phyloP scores from a whole-genome alignment of 768 basidiomycete species.

The Termitomyces heimii region DNA sequence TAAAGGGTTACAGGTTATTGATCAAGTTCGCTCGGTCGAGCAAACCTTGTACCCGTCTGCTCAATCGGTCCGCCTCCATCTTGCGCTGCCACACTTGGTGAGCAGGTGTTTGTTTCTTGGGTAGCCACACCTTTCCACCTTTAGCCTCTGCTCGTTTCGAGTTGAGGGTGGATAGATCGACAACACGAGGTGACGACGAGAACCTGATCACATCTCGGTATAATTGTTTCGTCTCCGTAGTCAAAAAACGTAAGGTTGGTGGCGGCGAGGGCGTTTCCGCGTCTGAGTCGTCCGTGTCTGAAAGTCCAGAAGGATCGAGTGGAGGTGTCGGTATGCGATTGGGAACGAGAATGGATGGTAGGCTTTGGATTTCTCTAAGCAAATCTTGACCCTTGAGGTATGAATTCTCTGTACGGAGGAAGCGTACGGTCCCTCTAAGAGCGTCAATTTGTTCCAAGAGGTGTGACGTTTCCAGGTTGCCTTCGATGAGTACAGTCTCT shows the following conservation, averaged over 20 bases:
- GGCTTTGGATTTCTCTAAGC: conserved; percentile 69
- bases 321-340: conserved; percentile 57
- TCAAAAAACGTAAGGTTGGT: conserved; percentile 57
- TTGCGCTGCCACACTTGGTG: conserved; percentile 76
- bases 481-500: conserved; percentile 66
- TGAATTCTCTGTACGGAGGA: conserved; percentile 90
- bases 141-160: conserved; percentile 45
- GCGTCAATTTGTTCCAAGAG: conserved; percentile 91
- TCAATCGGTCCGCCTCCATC: conserved; percentile 68
- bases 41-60: conserved; percentile 62
- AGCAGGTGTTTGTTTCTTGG: conserved; percentile 74
- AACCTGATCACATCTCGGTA: conserved; percentile 87
- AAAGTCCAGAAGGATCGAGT: conserved; percentile 55
- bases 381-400: conserved; percentile 93
- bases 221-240: conserved; percentile 78
- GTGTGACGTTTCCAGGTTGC: conserved; percentile 82
- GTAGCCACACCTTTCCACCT: conserved; percentile 64
- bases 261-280: conserved; percentile 34
- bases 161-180: conserved; percentile 70
- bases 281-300: conserved; percentile 65
- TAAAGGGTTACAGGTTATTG: conserved; percentile 16
- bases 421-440: conserved; percentile 85
- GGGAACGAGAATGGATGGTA: conserved; percentile 59
- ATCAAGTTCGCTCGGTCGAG: conserved; percentile 57
- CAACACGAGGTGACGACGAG: conserved; percentile 76